Evolutionary conservation across 225 moss, liverwort and hornwort species (phyloP).

Genomic region (Physcomitrium patens): DNA sequence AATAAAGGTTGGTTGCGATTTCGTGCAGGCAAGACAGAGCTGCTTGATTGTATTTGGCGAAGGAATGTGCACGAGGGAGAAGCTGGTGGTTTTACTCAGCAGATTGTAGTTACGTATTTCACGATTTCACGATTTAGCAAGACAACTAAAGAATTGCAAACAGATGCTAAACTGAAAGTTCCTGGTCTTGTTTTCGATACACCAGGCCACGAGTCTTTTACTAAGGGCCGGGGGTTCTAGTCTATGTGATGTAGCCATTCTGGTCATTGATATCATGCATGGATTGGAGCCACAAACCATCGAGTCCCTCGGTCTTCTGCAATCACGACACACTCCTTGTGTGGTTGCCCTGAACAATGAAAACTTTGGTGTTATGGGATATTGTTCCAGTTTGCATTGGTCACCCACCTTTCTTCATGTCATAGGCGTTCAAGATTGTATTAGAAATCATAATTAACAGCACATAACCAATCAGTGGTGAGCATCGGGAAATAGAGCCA

Average conservation of each 20-base stretch:
- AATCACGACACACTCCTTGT: slow-evolving; percentile 88
- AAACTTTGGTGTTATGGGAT: slow-evolving; percentile 25
- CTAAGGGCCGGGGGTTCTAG: slow-evolving; percentile 95
- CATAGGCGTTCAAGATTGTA: not conserved
- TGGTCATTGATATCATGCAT: slow-evolving; percentile 98
- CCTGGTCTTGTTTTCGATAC: slow-evolving; percentile 98
- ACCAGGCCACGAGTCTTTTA: slow-evolving; percentile 97
- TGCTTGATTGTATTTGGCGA: slow-evolving; percentile 94
- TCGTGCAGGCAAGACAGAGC: slow-evolving; percentile 79
- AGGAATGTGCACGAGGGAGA: slow-evolving; percentile 99
- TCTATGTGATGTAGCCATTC: slow-evolving; percentile 97
- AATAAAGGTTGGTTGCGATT: slow-evolving; percentile 10
- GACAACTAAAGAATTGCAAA: slow-evolving; percentile 85
- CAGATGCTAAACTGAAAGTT: slow-evolving; percentile 80
- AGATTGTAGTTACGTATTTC: slow-evolving; percentile 97
- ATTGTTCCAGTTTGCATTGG: not conserved
- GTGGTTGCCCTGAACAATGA: slow-evolving; percentile 98
- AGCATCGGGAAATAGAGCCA: too few species aligned
- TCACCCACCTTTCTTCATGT: not conserved
- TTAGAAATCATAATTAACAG: too few species aligned
- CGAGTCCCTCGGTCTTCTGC: slow-evolving; percentile 89
- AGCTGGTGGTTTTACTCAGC: slow-evolving; percentile 98
- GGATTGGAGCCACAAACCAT: slow-evolving; percentile 98
- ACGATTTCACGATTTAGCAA: too few species aligned
- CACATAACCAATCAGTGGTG: too few species aligned